phyloP scores from a whole-genome alignment of 164 flowering plant genomes.

The Sedum album region DNA sequence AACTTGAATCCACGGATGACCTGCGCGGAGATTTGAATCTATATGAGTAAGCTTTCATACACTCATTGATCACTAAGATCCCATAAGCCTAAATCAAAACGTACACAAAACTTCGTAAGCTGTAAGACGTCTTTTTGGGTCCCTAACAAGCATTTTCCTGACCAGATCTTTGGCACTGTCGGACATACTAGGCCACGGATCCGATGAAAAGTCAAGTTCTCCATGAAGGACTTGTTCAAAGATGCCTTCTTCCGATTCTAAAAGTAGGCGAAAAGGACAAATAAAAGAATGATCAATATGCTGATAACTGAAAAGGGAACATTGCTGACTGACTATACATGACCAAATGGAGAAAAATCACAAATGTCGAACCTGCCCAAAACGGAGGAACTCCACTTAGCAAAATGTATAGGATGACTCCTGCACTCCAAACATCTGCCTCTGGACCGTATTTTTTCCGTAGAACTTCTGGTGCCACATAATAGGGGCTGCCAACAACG shows the following conservation, averaged over 20 bases:
- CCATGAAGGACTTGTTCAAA: constrained; percentile 7
- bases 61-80: neutral
- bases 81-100: neutral
- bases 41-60: neutral
- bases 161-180: constrained; percentile 3
- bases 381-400: constrained; percentile 8
- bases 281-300: neutral
- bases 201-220: constrained; percentile 6
- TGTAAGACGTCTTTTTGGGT: constrained; percentile 1
- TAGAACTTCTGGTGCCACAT: constrained; percentile 7
- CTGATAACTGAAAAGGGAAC: neutral
- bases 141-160: constrained; percentile 6
- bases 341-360: no score
- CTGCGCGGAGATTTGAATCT: neutral
- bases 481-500: neutral
- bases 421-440: constrained; percentile 6
- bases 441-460: constrained; percentile 1
- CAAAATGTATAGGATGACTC: constrained; percentile 6
- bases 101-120: constrained; percentile 4
- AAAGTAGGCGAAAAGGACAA: neutral
- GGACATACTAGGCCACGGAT: constrained; percentile 1
- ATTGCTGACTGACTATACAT: neutral
- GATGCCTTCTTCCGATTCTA: neutral
- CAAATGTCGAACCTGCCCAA: neutral
- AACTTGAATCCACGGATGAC: constrained; percentile 6